phyloP scores from a whole-genome alignment of 2,329 filamentous ascomycete genomes.

The Aspergillus aculeatinus region DNA sequence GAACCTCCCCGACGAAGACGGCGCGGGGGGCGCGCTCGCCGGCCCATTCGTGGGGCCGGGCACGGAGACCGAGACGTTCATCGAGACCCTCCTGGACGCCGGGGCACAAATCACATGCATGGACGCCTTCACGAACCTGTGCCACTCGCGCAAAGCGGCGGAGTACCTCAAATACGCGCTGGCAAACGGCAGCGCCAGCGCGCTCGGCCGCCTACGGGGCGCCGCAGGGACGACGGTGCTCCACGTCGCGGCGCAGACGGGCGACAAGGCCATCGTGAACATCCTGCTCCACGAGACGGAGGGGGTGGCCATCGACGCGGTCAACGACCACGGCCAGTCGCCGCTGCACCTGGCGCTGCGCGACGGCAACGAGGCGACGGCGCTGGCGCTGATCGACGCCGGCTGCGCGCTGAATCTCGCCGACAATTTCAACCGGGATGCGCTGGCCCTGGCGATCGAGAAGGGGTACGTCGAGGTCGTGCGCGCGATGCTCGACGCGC shows the following conservation, averaged over 20 bases:
- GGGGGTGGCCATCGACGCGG: neutral
- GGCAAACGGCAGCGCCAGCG: neutral
- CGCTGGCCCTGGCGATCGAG: neutral
- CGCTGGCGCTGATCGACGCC: neutral
- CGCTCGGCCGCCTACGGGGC: neutral
- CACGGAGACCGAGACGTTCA: neutral
- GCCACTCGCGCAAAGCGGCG: neutral
- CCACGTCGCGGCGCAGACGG: neutral
- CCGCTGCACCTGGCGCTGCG: neutral
- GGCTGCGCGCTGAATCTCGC: neutral
- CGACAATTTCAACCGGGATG: neutral
- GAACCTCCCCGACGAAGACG: neutral
- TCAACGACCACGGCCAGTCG: neutral
- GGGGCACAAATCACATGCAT: neutral
- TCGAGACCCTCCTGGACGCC: neutral
- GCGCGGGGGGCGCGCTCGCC: neutral
- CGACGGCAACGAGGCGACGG: neutral
- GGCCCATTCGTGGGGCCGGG: neutral
- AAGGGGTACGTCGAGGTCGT: neutral
- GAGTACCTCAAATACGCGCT: neutral
- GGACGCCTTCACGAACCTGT: neutral
- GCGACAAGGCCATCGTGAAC: neutral
- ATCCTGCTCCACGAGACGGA: neutral
- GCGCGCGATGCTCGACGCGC: neutral
- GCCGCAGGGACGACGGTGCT: neutral